A percentile compares a stretch with the other conserved stretches of the same genome.
Conservation (phyloP, 192 early-diverging fungal species). For the Backusella tuberculispora region DNA sequence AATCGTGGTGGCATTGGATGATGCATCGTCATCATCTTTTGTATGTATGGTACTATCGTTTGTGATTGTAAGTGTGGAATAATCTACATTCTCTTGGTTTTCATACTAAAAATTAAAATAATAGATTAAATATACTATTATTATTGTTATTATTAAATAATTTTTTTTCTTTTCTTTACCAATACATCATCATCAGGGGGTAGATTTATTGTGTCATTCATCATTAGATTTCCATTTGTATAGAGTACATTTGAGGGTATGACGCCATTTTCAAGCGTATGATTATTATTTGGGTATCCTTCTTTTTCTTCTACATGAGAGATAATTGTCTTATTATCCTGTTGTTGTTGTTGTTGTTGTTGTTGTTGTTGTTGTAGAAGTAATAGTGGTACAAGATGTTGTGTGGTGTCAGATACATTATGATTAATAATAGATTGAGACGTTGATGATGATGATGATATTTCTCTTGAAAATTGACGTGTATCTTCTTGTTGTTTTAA, state of each 20-base stretch:
- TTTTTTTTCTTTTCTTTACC: too few relatives aligned
- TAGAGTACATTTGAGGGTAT: slow-evolving; percentile 9
- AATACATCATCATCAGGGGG: neutral
- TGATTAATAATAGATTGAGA: neutral
- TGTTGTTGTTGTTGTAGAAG: slow-evolving; percentile 2
- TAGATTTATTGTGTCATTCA: neutral
- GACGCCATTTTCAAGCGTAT: slow-evolving; percentile 1
- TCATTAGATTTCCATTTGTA: slow-evolving; percentile 15
- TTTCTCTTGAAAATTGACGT: neutral
- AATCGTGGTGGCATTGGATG: neutral
- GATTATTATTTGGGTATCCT: neutral
- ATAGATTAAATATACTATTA: too few relatives aligned
- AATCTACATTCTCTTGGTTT: neutral
- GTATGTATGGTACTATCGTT: neutral
- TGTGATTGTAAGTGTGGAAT: slow-evolving; percentile 1
- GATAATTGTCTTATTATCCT: neutral
- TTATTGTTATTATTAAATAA: neutral
- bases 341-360: neutral
- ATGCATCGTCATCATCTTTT: neutral
- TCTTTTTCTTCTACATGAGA: slow-evolving; percentile 11
- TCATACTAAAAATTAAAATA: slow-evolving; percentile 3
- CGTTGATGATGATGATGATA: neutral
- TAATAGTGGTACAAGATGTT: neutral
- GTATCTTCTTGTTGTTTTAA: slow-evolving; percentile 2
- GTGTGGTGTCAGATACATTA: neutral